These are phyloP conservation scores for Pulveroboletus ravenelii DNA, from an alignment of 768 basidiomycete genomes.

Conservation along the genomic window DNA sequence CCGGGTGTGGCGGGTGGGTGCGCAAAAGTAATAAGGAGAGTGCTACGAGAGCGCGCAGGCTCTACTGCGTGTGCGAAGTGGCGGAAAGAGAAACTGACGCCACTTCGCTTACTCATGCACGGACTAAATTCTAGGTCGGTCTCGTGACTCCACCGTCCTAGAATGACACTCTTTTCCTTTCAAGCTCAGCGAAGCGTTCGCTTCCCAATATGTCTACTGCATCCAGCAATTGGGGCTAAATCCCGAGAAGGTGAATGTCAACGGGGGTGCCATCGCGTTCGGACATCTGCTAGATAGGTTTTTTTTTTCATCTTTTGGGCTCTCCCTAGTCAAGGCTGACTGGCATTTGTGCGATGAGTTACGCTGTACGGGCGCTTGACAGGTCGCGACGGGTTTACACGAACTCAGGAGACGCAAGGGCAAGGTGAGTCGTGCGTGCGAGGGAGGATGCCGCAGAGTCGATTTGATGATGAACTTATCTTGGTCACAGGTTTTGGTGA, in stretches of 20 bases:
- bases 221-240: conserved; percentile 61
- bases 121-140: no score
- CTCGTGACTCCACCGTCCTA: no score
- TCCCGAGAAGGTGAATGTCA: conserved; percentile 71
- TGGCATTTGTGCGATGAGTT: conserved; percentile 12
- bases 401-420: conserved; percentile 65
- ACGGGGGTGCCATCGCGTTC: conserved; percentile 87
- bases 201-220: conserved; percentile 75
- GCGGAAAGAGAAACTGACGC: no score
- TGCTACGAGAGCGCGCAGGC: no score
- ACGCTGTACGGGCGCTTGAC: conserved; percentile 83
- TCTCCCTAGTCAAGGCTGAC: conserved; percentile 5
- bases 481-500: conserved; percentile 58
- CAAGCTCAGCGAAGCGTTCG: conserved; percentile 90
- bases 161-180: neutral
- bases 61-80: no score
- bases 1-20: no score
- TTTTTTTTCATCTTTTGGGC: neutral
- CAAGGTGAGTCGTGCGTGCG: conserved; percentile 40
- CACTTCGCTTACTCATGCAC: no score
- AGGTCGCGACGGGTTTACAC: conserved; percentile 78
- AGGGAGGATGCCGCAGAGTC: neutral
- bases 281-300: conserved; percentile 79
- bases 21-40: no score
- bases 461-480: neutral